Base-by-base conservation (phyloP, 2,329 filamentous ascomycete genomes). In the Penicillium brevicompactum region DNA sequence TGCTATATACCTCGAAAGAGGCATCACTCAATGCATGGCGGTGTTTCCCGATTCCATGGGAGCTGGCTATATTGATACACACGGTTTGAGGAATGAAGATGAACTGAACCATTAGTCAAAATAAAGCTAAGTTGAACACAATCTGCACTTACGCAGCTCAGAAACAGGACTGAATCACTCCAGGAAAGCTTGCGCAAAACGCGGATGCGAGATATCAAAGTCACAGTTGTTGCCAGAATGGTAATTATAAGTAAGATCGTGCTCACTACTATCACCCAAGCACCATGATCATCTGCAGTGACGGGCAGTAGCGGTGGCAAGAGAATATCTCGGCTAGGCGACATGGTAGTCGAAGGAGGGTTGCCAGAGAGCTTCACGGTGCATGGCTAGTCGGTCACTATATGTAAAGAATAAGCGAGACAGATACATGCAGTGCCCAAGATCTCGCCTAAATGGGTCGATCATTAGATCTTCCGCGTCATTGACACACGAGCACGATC, bases 221-320 rank as follows among this genome's bases (percentile, higher is more conserved):
- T 46, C 4, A 57, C 52, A 16, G 34, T 54, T 16, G 53, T 56
- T 8, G 53, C 53, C 1, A 58, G 31, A 8, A 51, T 40, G 8
- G 56, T 52, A 4, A 58, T 44, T 13, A 56, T 32, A 21, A 58
- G 52, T 30, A 58, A 16, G 7, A 58, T 56, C 14, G 56, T 58
- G 45, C 53, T 56, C 21, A 56, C 52, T 0, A 52, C 51, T 16
- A 57, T 57, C 14, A 57, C 52, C 55, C 56, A 58, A 5, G 56
- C 43, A 14, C 56, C n/a, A 42, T 56, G 56, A 34, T 58, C 49
- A 44, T 56, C 40, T 9, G 48, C 40, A 1, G 44, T 56, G 22
- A 58, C 53, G 21, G 56, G 53, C 11, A 58, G 34, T 3, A 58
- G 43, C 5, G 52, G 56, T 11, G 46, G 37, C 1, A 53, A 18